phyloP scores from a whole-genome alignment of 805 yeast species.

The Candida insectorum region DNA sequence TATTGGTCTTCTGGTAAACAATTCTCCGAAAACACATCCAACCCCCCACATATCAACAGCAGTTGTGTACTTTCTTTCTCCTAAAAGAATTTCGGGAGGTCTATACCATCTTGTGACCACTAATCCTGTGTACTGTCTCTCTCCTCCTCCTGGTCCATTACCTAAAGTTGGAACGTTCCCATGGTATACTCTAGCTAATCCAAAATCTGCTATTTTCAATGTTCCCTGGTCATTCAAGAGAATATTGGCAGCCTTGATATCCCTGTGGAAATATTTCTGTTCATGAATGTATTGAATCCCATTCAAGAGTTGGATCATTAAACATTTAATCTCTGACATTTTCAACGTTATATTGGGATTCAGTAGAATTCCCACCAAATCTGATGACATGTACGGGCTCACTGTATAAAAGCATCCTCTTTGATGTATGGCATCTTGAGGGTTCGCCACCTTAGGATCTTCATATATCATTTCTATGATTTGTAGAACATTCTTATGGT shows the following conservation, averaged over 20 bases:
- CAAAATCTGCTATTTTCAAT: constrained; percentile 92
- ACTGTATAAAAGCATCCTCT: constrained; percentile 73
- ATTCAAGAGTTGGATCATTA: constrained; percentile 70
- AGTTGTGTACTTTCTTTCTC: constrained; percentile 83
- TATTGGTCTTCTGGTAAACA: constrained; percentile 78
- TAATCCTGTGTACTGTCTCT: constrained; percentile 49
- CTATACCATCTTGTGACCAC: constrained; percentile 98
- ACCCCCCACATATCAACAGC: constrained; percentile 98
- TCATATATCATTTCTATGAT: constrained; percentile 70
- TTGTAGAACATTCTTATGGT: constrained; percentile 70
- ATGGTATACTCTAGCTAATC: constrained; percentile 75
- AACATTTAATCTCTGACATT: constrained; percentile 73
- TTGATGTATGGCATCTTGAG: constrained; percentile 32
- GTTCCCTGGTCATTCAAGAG: constrained; percentile 72
- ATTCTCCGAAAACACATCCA: constrained; percentile 93
- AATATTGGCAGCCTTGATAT: constrained; percentile 94
- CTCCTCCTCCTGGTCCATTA: constrained; percentile 58
- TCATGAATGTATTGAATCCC: constrained; percentile 83
- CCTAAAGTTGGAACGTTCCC: constrained; percentile 57
- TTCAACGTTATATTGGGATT: constrained; percentile 65
- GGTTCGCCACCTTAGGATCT: constrained; percentile 28
- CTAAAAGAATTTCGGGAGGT: constrained; percentile 89
- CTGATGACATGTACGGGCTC: constrained; percentile 89
- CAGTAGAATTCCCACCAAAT: constrained; percentile 83
- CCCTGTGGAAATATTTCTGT: constrained; percentile 67